These are phyloP conservation scores for Patellifolia procumbens DNA, from an alignment of 179 eudicot species.

Conservation along the genomic window DNA sequence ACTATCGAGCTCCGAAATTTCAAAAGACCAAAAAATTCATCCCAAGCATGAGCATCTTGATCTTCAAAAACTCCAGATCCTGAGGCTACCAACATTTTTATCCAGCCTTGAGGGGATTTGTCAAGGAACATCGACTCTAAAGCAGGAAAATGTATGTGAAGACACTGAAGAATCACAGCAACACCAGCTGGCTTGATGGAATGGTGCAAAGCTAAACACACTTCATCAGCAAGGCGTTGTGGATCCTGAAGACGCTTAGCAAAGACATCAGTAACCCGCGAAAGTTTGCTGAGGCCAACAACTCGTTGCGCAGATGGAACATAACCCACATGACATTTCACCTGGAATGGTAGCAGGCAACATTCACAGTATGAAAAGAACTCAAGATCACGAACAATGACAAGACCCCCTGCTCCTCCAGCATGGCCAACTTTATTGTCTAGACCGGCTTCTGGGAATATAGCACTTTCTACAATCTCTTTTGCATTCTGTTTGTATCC, in stretches of 20 bases:
- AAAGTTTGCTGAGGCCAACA: slow-evolving; percentile 88
- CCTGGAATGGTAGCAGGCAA: slow-evolving; percentile 85
- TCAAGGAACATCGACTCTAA: slow-evolving; percentile 48
- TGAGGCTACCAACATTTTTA: slow-evolving; percentile 44
- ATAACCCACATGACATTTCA: slow-evolving; percentile 86
- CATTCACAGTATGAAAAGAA: slow-evolving; percentile 84
- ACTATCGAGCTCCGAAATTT: slow-evolving; percentile 41
- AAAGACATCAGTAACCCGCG: slow-evolving; percentile 75
- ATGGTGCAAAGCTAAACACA: slow-evolving; percentile 61
- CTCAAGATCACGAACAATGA: slow-evolving; percentile 80
- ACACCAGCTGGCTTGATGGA: slow-evolving; percentile 68
- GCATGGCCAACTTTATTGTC: slow-evolving; percentile 65
- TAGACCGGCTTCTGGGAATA: slow-evolving; percentile 86
- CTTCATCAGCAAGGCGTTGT: slow-evolving; percentile 71
- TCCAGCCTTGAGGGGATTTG: slow-evolving; percentile 43
- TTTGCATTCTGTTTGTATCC: slow-evolving; percentile 70
- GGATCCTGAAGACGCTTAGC: slow-evolving; percentile 88
- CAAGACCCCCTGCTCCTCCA: slow-evolving; percentile 88
- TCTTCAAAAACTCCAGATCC: slow-evolving; percentile 70
- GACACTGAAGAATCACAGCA: slow-evolving; percentile 70
- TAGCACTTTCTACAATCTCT: slow-evolving; percentile 80
- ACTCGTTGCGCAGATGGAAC: slow-evolving; percentile 78
- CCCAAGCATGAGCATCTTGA: slow-evolving; percentile 47
- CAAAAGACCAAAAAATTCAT: slow-evolving; percentile 59
- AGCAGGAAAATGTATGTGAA: slow-evolving; percentile 60